Base-by-base conservation (phyloP, 371 early-diverging fungal genomes). In the Apophysomyces variabilis region DNA sequence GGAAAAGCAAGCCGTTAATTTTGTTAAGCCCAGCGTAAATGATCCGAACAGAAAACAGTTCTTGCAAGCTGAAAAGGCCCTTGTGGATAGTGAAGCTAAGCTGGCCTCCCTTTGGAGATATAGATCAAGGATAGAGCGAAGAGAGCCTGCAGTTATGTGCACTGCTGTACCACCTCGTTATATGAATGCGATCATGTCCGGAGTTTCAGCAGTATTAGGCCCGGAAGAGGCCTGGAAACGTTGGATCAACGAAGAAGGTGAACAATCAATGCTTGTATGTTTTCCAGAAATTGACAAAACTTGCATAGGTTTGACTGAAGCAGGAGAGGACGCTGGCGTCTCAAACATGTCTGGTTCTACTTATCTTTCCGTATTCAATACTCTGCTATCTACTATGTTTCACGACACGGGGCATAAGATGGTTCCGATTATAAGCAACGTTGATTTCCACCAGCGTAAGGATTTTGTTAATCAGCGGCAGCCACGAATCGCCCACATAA, bases 101-200 rank as follows among this genome's bases (percentile, higher is more conserved):
- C 50, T 80, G 45, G 64, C 56, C 5, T 59, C 73, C 1, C 38
- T 80, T 14, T 70, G 72, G 37, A 41, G 57, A 2, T 65, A 62
- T 26, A 66, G 77, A 32, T 47, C 41, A n/a, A 58, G 61, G n/a
- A 57, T 70, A 0, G 11, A 14, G 11, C 46, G 64, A 6, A 63
- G 59, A 11, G 70, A 70, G 32, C 64, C 73, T 2, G 18, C 0
- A 3, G 32, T 70, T 0, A 38, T 80, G 16, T 56, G 38, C 4
- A 59, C 62, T 5, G 57, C 66, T 14, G 61, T 77, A 7, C 68
- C 75, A 2, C 80, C 80, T 0, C n/a, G 35, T 1, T 74, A 71
- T 56, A 41, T 60, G 0, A 21, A 35, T 1, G 57, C 14, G 1
- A 38, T 78, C 1, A 39, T 0, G 69, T 58, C 38, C 35, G 45